phyloP scores from a whole-genome alignment of 345 rosid genomes.

The Stellera chamaejasme region DNA sequence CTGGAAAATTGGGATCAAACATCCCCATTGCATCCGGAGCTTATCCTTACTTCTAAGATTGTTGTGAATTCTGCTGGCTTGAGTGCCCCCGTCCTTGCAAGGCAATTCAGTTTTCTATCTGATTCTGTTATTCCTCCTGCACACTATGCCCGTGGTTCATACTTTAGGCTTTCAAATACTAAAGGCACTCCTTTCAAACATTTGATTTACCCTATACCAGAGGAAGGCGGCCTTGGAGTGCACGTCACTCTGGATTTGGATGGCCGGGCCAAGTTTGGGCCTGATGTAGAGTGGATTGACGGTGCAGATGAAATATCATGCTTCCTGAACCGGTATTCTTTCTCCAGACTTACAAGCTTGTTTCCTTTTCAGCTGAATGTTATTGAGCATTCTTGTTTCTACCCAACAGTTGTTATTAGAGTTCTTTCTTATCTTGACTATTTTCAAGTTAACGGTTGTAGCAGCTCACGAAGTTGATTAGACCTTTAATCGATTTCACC shows the following conservation, averaged over 20 bases:
- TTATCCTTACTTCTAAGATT: conserved; percentile 51
- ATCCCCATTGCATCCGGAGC: conserved; percentile 31
- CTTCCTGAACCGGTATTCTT: conserved; percentile 64
- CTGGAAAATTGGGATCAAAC: conserved; percentile 37
- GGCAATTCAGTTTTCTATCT: conserved; percentile 51
- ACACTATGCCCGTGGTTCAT: conserved; percentile 78
- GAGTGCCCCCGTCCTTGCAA: conserved; percentile 61
- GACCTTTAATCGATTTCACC: no score
- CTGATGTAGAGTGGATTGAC: conserved; percentile 87
- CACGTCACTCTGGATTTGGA: conserved; percentile 88
- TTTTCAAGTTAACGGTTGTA: not conserved
- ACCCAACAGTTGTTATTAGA: not conserved
- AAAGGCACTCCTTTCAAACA: conserved; percentile 46
- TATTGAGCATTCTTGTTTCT: not conserved
- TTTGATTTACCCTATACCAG: conserved; percentile 84
- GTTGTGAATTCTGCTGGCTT: conserved; percentile 84
- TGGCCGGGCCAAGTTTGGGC: conserved; percentile 88
- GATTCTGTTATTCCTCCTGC: conserved; percentile 36
- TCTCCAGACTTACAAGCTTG: conserved; percentile 11
- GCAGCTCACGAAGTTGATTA: no score
- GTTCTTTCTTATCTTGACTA: no score
- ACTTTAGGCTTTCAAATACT: conserved; percentile 52
- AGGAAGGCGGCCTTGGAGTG: conserved; percentile 89
- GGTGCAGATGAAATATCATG: conserved; percentile 46
- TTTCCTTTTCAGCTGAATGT: not conserved